Conservation (phyloP, 805 yeast genomes). For the Tetrapisispora taiwanensis region DNA sequence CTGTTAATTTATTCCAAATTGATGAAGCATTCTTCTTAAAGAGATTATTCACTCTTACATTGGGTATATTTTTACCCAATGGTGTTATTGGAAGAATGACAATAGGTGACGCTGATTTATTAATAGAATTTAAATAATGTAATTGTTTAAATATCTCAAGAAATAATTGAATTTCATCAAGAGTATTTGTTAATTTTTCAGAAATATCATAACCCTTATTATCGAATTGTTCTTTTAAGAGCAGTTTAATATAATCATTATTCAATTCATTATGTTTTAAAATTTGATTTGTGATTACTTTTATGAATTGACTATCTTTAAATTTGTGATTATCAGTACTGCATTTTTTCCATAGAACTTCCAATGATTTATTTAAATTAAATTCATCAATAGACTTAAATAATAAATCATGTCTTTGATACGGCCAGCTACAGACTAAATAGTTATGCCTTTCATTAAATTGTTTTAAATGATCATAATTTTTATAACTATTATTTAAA, state of each 20-base stretch:
- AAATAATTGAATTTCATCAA: background rate
- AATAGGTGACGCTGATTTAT: background rate
- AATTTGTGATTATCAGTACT: background rate
- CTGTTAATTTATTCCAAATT: background rate
- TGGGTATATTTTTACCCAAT: background rate
- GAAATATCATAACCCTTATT: no score
- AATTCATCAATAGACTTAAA: background rate
- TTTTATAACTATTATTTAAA: background rate
- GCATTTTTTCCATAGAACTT: background rate
- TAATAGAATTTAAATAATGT: background rate
- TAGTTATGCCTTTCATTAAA: conserved; percentile 2
- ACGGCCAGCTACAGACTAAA: conserved; percentile 3
- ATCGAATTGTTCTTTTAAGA: background rate
- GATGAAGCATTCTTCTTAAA: background rate
- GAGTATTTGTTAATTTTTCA: background rate
- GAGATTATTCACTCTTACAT: background rate
- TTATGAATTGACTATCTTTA: background rate
- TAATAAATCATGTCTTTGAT: conserved; percentile 1
- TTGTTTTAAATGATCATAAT: conserved; percentile 1
- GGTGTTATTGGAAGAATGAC: conserved; percentile 1
- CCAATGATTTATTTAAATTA: background rate
- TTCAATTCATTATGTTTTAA: background rate
- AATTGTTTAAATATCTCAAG: conserved; percentile 3
- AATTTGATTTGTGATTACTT: background rate
- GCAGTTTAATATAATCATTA: background rate